Conservation (phyloP, 345 rosid species). For the Toxicodendron radicans region DNA sequence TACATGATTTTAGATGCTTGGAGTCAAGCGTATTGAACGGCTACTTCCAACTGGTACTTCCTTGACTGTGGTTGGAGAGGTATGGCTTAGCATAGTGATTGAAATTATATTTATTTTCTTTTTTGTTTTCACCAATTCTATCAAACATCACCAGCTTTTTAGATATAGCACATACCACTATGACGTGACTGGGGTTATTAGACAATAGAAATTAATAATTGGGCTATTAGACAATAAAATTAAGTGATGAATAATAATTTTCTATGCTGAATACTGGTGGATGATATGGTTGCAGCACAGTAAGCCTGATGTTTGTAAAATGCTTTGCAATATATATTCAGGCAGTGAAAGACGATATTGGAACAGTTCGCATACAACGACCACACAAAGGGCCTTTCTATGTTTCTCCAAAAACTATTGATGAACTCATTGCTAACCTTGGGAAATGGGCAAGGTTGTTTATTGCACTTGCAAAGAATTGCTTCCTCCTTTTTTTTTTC, state of each 20-base stretch:
- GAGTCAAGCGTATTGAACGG: conserved; percentile 88
- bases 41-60: conserved; percentile 92
- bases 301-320: neutral
- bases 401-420: conserved; percentile 74
- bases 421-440: conserved; percentile 56
- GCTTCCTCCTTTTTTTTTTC: conserved; percentile 1
- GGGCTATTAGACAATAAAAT: no score
- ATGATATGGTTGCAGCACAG: no score
- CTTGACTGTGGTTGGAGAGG: conserved; percentile 97
- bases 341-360: conserved; percentile 91
- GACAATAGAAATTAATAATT: no score
- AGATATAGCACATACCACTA: neutral
- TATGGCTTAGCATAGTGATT: conserved; percentile 27
- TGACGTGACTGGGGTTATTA: no score
- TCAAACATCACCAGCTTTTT: neutral
- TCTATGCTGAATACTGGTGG: no score
- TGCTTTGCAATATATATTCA: conserved; percentile 29
- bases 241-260: no score
- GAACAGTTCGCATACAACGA: conserved; percentile 74
- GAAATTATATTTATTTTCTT: neutral
- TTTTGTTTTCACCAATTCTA: neutral
- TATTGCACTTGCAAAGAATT: conserved; percentile 3
- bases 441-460: conserved; percentile 86
- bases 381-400: conserved; percentile 91
- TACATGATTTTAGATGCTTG: conserved; percentile 78